Percentiles rank a stretch among this genome's conserved stretches.
phyloP scores from a whole-genome alignment of 805 yeast genomes.

The Priceomyces haplophilus region DNA sequence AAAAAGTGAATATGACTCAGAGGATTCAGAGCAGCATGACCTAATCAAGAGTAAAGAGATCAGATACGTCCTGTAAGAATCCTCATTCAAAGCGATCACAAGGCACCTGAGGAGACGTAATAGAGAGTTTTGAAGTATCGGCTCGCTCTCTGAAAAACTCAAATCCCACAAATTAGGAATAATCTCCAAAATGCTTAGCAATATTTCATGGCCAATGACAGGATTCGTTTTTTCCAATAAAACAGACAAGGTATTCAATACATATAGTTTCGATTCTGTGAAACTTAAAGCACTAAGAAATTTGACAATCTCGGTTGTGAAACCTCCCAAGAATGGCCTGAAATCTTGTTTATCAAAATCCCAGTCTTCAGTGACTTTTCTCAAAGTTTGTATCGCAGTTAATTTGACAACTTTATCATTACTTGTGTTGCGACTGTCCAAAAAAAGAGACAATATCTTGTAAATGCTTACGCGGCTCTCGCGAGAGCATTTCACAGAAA shows the following conservation, averaged over 20 bases:
- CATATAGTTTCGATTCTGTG: slow-evolving; percentile 74
- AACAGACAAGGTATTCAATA: slow-evolving; percentile 64
- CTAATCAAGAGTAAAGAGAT: slow-evolving; percentile 64
- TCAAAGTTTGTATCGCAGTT: slow-evolving; percentile 68
- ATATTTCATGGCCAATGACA: slow-evolving; percentile 47
- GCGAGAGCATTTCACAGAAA: slow-evolving; percentile 58
- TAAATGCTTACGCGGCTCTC: slow-evolving; percentile 59
- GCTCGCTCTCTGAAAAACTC: slow-evolving; percentile 43
- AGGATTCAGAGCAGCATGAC: slow-evolving; percentile 54
- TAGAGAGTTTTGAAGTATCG: slow-evolving; percentile 38
- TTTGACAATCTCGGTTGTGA: slow-evolving; percentile 47
- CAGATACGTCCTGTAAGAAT: slow-evolving; percentile 47
- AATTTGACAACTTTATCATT: slow-evolving; percentile 81
- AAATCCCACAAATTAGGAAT: slow-evolving; percentile 79
- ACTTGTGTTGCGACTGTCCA: slow-evolving; percentile 41
- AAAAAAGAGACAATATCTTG: slow-evolving; percentile 49
- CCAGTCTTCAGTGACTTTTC: slow-evolving; percentile 78
- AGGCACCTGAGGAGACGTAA: slow-evolving; percentile 56
- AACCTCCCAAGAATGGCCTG: slow-evolving; percentile 57
- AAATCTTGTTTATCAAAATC: slow-evolving; percentile 71
- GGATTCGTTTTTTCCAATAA: slow-evolving; percentile 66
- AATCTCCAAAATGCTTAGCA: slow-evolving; percentile 48
- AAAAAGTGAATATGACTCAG: slow-evolving; percentile 48
- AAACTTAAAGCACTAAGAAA: slow-evolving; percentile 50
- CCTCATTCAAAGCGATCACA: slow-evolving; percentile 52